phyloP scores from a whole-genome alignment of 2,329 filamentous ascomycete genomes.

The Ophiostoma australiae region DNA sequence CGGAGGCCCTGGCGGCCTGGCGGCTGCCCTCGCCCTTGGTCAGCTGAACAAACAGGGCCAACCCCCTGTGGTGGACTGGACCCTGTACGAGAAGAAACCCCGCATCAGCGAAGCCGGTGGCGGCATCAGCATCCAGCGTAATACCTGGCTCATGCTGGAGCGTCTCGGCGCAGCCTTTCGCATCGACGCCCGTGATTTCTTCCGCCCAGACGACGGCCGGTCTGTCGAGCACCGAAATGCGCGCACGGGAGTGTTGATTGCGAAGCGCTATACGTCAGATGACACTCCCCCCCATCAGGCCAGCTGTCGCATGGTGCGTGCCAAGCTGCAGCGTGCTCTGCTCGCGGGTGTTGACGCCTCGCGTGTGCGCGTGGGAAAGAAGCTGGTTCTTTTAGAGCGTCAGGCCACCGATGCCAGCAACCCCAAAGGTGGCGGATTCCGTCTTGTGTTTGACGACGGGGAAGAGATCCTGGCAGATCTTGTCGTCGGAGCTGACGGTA shows the following conservation, averaged over 20 bases:
- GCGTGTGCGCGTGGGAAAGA: constrained; percentile 43
- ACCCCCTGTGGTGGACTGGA: constrained; percentile 34
- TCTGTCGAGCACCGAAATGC: constrained; percentile 34
- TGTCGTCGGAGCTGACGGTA: constrained; percentile 50
- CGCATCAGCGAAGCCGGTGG: constrained; percentile 38
- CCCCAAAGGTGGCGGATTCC: constrained; percentile 34
- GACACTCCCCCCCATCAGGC: constrained; percentile 30
- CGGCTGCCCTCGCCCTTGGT: constrained; percentile 20
- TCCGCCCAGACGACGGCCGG: constrained; percentile 30
- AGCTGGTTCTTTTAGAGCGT: constrained; percentile 36
- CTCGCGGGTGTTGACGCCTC: constrained; percentile 42
- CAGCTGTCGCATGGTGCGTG: constrained; percentile 34
- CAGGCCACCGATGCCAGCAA: background rate
- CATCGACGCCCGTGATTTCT: constrained; percentile 34
- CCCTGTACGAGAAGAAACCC: constrained; percentile 36
- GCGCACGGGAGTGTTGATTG: constrained; percentile 33
- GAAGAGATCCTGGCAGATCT: constrained; percentile 40
- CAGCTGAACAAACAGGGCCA: constrained; percentile 25
- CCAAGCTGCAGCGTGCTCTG: constrained; percentile 46
- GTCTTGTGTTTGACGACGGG: constrained; percentile 45
- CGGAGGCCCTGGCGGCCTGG: constrained; percentile 23
- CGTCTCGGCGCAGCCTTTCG: constrained; percentile 34
- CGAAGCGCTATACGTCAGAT: constrained; percentile 27
- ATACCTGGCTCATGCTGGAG: constrained; percentile 37
- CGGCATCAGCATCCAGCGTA: constrained; percentile 36